phyloP scores from a whole-genome alignment of 129 eudicot species.

The Calendula officinalis region DNA sequence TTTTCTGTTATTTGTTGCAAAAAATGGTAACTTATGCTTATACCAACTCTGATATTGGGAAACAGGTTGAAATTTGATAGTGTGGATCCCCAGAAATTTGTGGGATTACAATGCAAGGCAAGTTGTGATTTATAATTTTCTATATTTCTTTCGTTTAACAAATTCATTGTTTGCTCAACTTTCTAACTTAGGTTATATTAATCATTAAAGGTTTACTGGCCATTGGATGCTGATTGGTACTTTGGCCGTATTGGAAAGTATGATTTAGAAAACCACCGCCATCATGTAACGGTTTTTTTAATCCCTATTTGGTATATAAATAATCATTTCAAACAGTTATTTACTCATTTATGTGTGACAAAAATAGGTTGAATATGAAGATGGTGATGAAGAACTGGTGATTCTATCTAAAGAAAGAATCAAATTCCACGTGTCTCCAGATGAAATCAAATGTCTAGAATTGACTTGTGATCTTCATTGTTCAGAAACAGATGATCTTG shows the following conservation, averaged over 20 bases:
- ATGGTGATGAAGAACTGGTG: constrained; percentile 78
- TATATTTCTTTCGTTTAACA: not conserved
- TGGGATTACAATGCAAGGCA: constrained; percentile 94
- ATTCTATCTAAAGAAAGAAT: constrained; percentile 63
- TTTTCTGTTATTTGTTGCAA: constrained; percentile 10
- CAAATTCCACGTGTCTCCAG: constrained; percentile 62
- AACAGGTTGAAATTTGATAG: constrained; percentile 76
- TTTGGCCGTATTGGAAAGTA: constrained; percentile 56
- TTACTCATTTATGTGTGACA: constrained; percentile 18
- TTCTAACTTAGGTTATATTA: not conserved
- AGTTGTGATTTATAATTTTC: constrained; percentile 19
- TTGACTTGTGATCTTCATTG: constrained; percentile 47
- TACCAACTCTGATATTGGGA: constrained; percentile 13
- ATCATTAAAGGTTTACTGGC: constrained; percentile 80
- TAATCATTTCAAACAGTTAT: not conserved
- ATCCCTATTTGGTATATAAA: constrained; percentile 15
- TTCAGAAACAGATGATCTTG: constrained; percentile 61
- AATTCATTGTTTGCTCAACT: constrained; percentile 6
- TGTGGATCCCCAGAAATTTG: constrained; percentile 64
- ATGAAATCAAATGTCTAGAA: constrained; percentile 57
- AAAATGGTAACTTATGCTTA: not conserved
- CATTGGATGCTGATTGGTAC: constrained; percentile 95
- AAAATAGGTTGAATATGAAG: constrained; percentile 74
- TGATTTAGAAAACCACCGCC: constrained; percentile 52
- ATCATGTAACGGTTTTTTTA: constrained; percentile 53